A percentile compares a stretch with the other conserved stretches of the same genome.
Evolutionary conservation across 768 basidiomycete species (phyloP).

Genomic region (Pleurotus salmoneostramineus): DNA sequence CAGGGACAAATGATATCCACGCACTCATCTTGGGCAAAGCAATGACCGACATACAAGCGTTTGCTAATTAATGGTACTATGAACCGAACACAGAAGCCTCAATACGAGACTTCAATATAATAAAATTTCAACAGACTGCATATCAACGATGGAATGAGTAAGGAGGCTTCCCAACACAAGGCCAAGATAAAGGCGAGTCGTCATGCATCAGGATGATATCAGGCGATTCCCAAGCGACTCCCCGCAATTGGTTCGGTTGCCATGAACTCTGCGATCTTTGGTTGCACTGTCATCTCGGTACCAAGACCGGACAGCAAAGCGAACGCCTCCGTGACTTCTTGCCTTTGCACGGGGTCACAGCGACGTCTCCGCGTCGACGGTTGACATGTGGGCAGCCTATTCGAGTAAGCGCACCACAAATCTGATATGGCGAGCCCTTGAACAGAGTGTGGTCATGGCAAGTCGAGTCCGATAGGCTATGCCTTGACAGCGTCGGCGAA

Average conservation of each 20-base stretch:
- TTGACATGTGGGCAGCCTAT: slow-evolving; percentile 9
- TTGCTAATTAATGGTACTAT: slow-evolving; percentile 46
- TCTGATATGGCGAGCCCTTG: background rate
- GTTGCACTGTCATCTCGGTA: background rate
- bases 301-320: background rate
- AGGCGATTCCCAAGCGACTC: slow-evolving; percentile 31
- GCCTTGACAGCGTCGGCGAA: slow-evolving; percentile 24
- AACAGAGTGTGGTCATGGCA: no score
- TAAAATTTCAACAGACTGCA: slow-evolving; percentile 18
- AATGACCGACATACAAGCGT: slow-evolving; percentile 86
- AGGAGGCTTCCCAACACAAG: no score
- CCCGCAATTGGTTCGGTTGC: slow-evolving; percentile 23
- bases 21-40: slow-evolving; percentile 93
- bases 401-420: background rate
- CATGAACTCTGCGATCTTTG: slow-evolving; percentile 11
- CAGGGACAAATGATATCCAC: slow-evolving; percentile 77
- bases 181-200: no score
- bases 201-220: no score
- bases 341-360: slow-evolving; percentile 8
- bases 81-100: background rate
- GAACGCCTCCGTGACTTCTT: slow-evolving; percentile 7
- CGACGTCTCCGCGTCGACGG: background rate
- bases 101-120: slow-evolving; percentile 11
- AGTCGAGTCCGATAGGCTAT: no score
- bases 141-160: no score